Percentiles rank a stretch among this genome's conserved stretches.
These are phyloP conservation scores for Mycena venus DNA, from an alignment of 768 basidiomycete genomes.

Conservation along the genomic window DNA sequence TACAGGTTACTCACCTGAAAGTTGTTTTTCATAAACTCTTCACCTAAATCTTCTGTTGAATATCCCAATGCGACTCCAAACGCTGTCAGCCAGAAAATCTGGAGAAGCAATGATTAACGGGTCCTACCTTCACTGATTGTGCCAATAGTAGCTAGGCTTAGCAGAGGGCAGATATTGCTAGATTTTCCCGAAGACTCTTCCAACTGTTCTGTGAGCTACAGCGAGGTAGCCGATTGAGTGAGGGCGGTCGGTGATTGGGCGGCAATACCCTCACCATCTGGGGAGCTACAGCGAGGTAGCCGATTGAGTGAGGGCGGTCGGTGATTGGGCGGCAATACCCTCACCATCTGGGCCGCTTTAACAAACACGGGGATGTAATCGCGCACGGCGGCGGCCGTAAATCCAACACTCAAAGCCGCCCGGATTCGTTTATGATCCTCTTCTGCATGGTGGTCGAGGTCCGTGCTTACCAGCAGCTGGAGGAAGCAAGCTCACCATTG, in stretches of 20 bases:
- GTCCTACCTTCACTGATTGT: neutral
- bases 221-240: no score
- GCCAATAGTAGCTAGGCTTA: neutral
- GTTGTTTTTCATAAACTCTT: neutral
- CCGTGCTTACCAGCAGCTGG: no score
- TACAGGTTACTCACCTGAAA: no score
- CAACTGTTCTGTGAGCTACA: neutral
- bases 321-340: neutral
- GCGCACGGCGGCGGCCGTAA: slow-evolving; percentile 5
- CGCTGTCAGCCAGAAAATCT: neutral
- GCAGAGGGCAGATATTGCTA: neutral
- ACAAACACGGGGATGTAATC: neutral
- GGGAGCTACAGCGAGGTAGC: no score
- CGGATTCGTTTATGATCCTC: slow-evolving; percentile 6
- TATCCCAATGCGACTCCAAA: neutral
- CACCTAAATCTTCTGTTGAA: neutral
- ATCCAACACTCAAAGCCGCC: neutral
- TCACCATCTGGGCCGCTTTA: neutral
- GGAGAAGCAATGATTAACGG: neutral
- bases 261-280: neutral
- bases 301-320: no score
- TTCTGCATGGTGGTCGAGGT: neutral
- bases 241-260: neutral
- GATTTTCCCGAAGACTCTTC: neutral
- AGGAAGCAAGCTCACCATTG: neutral